Evolutionary conservation across 352 stramenopile species (phyloP).

Genomic region (Pythium dissotocum): DNA sequence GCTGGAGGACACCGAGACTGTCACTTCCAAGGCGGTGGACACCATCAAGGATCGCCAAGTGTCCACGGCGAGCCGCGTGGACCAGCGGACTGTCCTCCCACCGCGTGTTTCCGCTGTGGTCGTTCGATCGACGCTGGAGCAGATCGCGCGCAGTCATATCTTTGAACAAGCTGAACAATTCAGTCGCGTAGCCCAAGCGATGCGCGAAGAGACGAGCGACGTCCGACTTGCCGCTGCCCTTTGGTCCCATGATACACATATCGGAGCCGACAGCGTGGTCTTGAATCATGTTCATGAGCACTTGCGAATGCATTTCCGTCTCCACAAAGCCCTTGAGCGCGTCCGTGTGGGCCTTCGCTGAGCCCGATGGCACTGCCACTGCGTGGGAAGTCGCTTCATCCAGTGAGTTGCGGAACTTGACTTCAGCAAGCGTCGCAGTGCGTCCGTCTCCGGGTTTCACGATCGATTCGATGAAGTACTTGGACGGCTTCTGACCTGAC

Average conservation of each 20-base stretch:
- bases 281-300: slow-evolving; percentile 74
- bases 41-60: slow-evolving; percentile 91
- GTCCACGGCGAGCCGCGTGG: slow-evolving; percentile 81
- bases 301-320: slow-evolving; percentile 46
- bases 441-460: slow-evolving; percentile 26
- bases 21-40: slow-evolving; percentile 92
- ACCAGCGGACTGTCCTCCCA: slow-evolving; percentile 94
- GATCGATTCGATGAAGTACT: slow-evolving; percentile 43
- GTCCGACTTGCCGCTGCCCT: slow-evolving; percentile 85
- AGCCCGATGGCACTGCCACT: slow-evolving; percentile 47
- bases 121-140: slow-evolving; percentile 87
- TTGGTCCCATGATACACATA: slow-evolving; percentile 77
- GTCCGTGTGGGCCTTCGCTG: slow-evolving; percentile 27
- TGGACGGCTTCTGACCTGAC: slow-evolving; percentile 26
- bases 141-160: slow-evolving; percentile 94
- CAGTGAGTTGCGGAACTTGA: slow-evolving; percentile 13
- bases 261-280: slow-evolving; percentile 77
- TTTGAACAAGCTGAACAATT: slow-evolving; percentile 92
- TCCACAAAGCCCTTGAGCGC: slow-evolving; percentile 55
- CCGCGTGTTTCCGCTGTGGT: slow-evolving; percentile 83
- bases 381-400: slow-evolving; percentile 9
- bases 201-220: slow-evolving; percentile 66
- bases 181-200: slow-evolving; percentile 78
- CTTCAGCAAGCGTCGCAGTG: slow-evolving; percentile 17
- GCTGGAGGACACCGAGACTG: slow-evolving; percentile 87